Evolutionary conservation across 1,139 yeast species (phyloP).

Genomic region (Kodamaea fungicola): DNA sequence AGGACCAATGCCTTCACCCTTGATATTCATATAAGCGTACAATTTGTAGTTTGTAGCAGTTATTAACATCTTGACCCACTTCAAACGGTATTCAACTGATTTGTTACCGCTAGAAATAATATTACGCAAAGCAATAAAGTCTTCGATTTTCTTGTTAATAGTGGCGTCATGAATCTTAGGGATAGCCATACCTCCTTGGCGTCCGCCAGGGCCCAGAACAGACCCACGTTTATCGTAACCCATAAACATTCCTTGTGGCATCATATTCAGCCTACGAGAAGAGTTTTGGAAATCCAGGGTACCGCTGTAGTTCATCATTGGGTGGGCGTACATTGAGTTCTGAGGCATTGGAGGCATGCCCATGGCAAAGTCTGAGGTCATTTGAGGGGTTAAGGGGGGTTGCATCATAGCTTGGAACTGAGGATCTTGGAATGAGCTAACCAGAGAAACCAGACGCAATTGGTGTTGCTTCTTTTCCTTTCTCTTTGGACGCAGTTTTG

Average conservation of each 20-base stretch:
- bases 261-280: constrained; percentile 14
- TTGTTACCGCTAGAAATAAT: constrained; percentile 45
- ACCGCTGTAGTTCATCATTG: constrained; percentile 19
- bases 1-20: constrained; percentile 38
- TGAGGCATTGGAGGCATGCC: constrained; percentile 9
- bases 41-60: constrained; percentile 39
- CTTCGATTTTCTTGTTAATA: constrained; percentile 32
- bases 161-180: constrained; percentile 10
- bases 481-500: constrained; percentile 5
- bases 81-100: constrained; percentile 38
- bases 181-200: constrained; percentile 4
- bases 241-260: constrained; percentile 11
- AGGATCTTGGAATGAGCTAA: constrained; percentile 12
- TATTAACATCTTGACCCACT: constrained; percentile 46
- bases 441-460: constrained; percentile 7
- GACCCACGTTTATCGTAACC: constrained; percentile 1
- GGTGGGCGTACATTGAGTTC: constrained; percentile 12
- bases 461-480: constrained; percentile 4
- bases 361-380: not conserved
- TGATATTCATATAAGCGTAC: constrained; percentile 41
- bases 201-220: not conserved
- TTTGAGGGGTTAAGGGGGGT: constrained; percentile 4
- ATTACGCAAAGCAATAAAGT: constrained; percentile 33
- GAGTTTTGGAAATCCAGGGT: constrained; percentile 4
- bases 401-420: constrained; percentile 8